Evolutionary conservation across 176 grass and related monocot species (phyloP), one percentile per base, ranked within the genome.

Genomic region (Thinopyrum elongatum): DNA sequence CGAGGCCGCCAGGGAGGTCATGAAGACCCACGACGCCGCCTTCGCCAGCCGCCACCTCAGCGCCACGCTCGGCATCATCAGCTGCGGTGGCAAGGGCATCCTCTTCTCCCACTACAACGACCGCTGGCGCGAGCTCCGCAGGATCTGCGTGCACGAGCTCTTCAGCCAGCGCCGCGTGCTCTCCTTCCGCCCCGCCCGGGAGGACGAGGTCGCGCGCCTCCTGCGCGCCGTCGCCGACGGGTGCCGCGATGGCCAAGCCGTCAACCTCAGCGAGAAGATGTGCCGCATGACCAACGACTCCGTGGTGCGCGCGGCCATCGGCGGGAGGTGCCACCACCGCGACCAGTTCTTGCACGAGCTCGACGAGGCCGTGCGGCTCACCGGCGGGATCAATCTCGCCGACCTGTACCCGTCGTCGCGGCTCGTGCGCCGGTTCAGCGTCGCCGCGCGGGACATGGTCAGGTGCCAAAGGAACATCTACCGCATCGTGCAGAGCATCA

Each of bases 81-180:
- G 66, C 28, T 78, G 71, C 44, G 77, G 82, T 5, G 78, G 82
- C 27, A 60, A 77, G 9, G 63, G 62, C 77, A 57, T 91, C 36
- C 39, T 85, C 78, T 88, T 78, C 72, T 71, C 86, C n/a, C 69
- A 6, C 61, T 91, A 91, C 59, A 74, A 79, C 82, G 86, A 63
- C 16, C 79, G 67, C 7, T 91, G 86, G 90, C 78, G 86, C 3
- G 35, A 91, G 78, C 38, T 88, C 69, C 86, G 90, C 19, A 91
- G 85, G 72, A 4, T 88, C 4, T 84, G 68, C 10, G 23, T 85
- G 64, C 14, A 82, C 3, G 86, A 88, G 86, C 53, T 88, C 47
- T 79, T 91, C 67, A 91, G 51, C 76, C 41, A 35, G 26, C 86
- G 78, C 4, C 90, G 90, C 59, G 90, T 91, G n/a, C 74, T 77